phyloP scores from a whole-genome alignment of 2,329 filamentous ascomycete species.

The Ceratocystis albifundus region DNA sequence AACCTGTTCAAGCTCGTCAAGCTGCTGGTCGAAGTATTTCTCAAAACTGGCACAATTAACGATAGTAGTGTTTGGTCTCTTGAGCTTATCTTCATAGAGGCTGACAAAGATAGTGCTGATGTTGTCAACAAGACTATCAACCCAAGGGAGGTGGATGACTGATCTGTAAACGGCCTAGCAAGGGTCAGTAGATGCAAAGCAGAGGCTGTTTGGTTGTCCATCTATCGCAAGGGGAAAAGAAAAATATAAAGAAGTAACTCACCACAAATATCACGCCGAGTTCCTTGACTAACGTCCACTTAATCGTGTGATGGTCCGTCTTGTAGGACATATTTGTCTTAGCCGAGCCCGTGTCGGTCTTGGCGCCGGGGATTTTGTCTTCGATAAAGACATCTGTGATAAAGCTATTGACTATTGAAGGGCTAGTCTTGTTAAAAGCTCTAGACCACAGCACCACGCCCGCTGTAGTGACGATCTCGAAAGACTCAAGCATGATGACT shows the following conservation, averaged over 20 bases:
- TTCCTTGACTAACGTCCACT: constrained; percentile 89
- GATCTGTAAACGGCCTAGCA: constrained; percentile 87
- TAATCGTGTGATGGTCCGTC: constrained; percentile 86
- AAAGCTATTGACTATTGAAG: constrained; percentile 80
- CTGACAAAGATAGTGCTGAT: constrained; percentile 85
- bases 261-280: constrained; percentile 92
- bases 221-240: constrained; percentile 7
- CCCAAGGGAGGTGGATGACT: constrained; percentile 87
- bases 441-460: constrained; percentile 96
- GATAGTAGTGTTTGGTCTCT: constrained; percentile 63
- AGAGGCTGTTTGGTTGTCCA: too few relatives aligned
- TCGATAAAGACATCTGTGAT: constrained; percentile 97
- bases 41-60: constrained; percentile 74
- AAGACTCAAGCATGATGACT: constrained; percentile 73
- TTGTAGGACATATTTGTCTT: constrained; percentile 63
- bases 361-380: constrained; percentile 59
- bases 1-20: constrained; percentile 63
- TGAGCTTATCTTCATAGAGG: constrained; percentile 78
- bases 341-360: constrained; percentile 47
- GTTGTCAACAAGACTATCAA: constrained; percentile 91
- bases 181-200: neutral
- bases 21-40: constrained; percentile 86
- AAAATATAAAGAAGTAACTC: constrained; percentile 23
- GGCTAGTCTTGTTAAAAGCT: constrained; percentile 66
- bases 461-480: constrained; percentile 91